Conservation (phyloP, 2,329 filamentous ascomycete species). For the Colletotrichum aenigma region DNA sequence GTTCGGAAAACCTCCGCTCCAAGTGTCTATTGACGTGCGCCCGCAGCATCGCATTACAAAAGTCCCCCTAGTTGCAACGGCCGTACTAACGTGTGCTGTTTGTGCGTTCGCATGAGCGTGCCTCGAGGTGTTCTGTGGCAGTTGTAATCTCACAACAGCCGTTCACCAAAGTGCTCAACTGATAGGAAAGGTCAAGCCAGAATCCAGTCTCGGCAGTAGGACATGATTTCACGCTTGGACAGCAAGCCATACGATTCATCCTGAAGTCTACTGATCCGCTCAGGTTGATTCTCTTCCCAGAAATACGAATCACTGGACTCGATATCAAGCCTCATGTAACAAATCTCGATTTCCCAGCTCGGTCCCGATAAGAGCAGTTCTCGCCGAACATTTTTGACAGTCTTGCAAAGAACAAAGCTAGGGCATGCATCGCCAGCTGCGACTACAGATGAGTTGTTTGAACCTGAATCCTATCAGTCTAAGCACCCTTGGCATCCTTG, state of each 20-base stretch:
- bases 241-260: not conserved
- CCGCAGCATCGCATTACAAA: not conserved
- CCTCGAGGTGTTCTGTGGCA: not conserved
- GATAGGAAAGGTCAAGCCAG: not conserved
- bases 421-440: not conserved
- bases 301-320: not conserved
- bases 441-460: not conserved
- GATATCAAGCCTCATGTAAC: not conserved
- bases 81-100: not conserved
- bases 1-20: not conserved
- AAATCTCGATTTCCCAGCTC: not conserved
- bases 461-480: not conserved
- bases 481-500: not conserved
- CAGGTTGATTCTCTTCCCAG: not conserved
- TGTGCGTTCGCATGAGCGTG: not conserved
- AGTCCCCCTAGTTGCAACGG: not conserved
- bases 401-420: not conserved
- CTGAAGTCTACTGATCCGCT: not conserved
- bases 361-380: not conserved
- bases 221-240: not conserved
- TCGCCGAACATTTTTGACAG: not conserved
- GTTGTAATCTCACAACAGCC: not conserved
- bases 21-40: not conserved
- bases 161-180: not conserved
- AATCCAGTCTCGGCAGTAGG: not conserved